phyloP scores from a whole-genome alignment of 176 grass and related monocot species.

The Pontederia paniculata region DNA sequence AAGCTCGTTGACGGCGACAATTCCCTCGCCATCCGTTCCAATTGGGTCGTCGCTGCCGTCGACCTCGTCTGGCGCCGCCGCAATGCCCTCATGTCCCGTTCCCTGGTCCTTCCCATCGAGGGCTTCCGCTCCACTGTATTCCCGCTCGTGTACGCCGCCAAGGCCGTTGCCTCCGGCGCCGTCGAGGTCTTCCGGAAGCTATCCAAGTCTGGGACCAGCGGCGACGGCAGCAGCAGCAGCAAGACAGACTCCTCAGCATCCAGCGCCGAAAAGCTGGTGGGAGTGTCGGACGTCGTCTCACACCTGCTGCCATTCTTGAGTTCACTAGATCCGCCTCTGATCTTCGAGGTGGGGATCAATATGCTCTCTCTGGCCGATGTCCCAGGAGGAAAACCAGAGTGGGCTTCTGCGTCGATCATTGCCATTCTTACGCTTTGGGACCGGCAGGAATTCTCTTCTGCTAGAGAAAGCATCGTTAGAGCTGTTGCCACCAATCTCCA shows the following conservation, averaged over 20 bases:
- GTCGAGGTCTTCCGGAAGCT: constrained; percentile 55
- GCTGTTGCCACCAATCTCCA: constrained; percentile 95
- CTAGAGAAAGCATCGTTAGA: constrained; percentile 84
- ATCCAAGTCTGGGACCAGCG: constrained; percentile 45
- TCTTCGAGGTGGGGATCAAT: constrained; percentile 98
- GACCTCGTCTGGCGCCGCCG: constrained; percentile 70
- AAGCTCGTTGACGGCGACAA: constrained; percentile 90
- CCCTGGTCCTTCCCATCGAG: constrained; percentile 85
- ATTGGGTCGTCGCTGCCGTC: constrained; percentile 68
- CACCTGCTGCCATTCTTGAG: constrained; percentile 90
- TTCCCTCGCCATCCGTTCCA: constrained; percentile 73
- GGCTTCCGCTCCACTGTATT: constrained; percentile 67
- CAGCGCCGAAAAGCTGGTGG: constrained; percentile 77
- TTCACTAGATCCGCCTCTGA: constrained; percentile 71
- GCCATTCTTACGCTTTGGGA: constrained; percentile 92
- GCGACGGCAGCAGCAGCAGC: constrained; percentile 11
- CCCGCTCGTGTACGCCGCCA: constrained; percentile 79
- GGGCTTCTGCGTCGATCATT: constrained; percentile 89
- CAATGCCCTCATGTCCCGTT: constrained; percentile 65
- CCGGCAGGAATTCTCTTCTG: constrained; percentile 91
- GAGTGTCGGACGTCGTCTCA: constrained; percentile 78
- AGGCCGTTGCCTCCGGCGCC: constrained; percentile 75
- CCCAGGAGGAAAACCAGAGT: constrained; percentile 93
- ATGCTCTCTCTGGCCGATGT: constrained; percentile 88
- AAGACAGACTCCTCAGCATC: constrained; percentile 23